Evolutionary conservation across 306 rosid species (phyloP), one percentile per base, ranked within the genome.

Genomic region (Quercus cerris): DNA sequence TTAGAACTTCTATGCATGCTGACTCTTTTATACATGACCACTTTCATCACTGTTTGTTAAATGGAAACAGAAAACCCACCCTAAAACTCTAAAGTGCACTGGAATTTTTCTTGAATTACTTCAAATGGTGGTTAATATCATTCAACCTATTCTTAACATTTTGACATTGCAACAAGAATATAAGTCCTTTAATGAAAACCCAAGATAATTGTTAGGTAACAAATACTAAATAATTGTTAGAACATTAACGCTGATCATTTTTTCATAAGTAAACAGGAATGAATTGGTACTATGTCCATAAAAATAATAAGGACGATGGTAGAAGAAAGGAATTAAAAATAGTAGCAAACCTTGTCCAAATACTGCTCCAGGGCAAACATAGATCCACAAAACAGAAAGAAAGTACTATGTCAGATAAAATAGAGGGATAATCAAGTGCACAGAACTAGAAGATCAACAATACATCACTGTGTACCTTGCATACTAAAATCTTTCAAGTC

Each of bases 401-500:
- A 52, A 67, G n/a, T 41, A 18, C 51, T 22, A 67, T 30, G 56
- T 87, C 73, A 88, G 88, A 78, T 71, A 69, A 66, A 78, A 28
- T 64, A 69, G 58, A 56, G 70, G 49, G 62, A 73, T 8, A 55
- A 17, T 22, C n/a, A 77, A 57, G 41, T 71, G 71, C 19, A 38
- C 55, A 72, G 81, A 57, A 72, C 44, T 55, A 14, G 14, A 72
- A 68, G 72, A 18, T 1, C 10, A 71, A 27, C 75, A 71, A 35
- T 33, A 19, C 28, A 80, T 81, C 55, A 73, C 22, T 71, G 76
- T 35, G 59, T 82, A 95, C 99, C 92, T 93, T 90, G 99, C 79
- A 95, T 83, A 86, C 99, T 95, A 85, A 95, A 95, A 86, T 95
- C 99, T 91, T 95, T 95, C 89, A 95, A 89, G 81, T 95, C 99